Evolutionary conservation across 768 basidiomycete genomes (phyloP).

Genomic region (Boletus bicolor): DNA sequence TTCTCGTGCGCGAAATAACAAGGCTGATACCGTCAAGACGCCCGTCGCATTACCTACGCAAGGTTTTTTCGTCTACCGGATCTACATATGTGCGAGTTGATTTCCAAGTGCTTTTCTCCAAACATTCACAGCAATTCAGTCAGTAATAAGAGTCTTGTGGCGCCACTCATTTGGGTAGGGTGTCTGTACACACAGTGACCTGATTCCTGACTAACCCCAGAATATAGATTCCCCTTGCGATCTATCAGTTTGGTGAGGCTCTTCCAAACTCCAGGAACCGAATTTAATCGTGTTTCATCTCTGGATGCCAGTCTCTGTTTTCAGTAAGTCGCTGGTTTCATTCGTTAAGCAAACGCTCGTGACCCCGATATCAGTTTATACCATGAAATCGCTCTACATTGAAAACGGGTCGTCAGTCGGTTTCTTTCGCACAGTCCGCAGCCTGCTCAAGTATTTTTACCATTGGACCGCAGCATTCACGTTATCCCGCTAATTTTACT

Average conservation of each 20-base stretch:
- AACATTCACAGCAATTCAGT: not conserved
- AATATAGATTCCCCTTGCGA: not conserved
- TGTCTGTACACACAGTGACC: too few species aligned
- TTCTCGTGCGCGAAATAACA: not conserved
- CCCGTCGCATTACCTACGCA: constrained; percentile 1
- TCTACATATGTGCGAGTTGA: constrained; percentile 1
- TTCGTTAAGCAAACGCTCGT: not conserved
- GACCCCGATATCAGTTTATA: not conserved
- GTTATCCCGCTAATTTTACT: not conserved
- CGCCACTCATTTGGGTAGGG: constrained; percentile 6
- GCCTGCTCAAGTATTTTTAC: not conserved
- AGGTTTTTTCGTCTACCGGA: constrained; percentile 8
- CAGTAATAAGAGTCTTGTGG: not conserved
- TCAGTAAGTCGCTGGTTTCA: not conserved
- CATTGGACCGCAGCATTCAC: not conserved
- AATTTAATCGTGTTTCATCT: not conserved
- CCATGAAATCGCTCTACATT: not conserved
- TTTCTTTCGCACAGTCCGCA: not conserved
- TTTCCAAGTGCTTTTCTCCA: not conserved
- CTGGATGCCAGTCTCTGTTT: not conserved
- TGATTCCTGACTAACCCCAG: not conserved
- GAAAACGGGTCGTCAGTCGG: not conserved
- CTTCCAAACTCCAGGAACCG: not conserved
- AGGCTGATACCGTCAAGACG: not conserved
- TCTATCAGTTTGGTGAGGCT: not conserved